Evolutionary conservation across 139 green algal species (phyloP), one percentile per base, ranked within the genome.

Genomic region (Ostreobium quekettii): DNA sequence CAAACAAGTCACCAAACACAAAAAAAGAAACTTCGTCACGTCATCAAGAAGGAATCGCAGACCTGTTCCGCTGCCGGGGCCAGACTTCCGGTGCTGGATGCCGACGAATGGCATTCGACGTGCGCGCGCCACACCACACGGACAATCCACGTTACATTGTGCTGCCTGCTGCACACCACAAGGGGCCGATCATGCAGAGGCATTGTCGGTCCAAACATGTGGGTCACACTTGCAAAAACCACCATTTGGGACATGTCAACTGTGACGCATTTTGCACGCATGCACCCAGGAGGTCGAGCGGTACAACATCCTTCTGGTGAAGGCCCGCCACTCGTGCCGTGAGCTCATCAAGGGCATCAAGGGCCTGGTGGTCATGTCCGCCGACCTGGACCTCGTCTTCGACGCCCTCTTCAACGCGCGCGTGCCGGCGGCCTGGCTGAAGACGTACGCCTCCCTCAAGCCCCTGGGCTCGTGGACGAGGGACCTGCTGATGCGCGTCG

Each of bases 331-430:
- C 36, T 73, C 26, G 58, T 91, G 85, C 67, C 48, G 67, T 57
- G 78, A 89, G 74, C 75, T 91, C 67, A 74, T 83, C 64, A 78
- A 77, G 67, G 87, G 85, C 57, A 90, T 95, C 79, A 86, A 88
- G 75, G 89, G 89, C 36, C 77, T 91, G 63, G 83, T 93, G n/a
- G 85, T 94, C 36, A 93, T 95, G 85, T 85, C 71, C 28, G 72
- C 83, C 5, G 89, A 95, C 66, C 78, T 94, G 72, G 89, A 95
- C 53, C 32, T 35, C 11, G n/a, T 93, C 36, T 89, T 89, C 66
- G 69, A 89, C 36, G 81, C 88, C 29, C 73, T 95, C 2, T 82
- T 75, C 49, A 73, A 73, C 48, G 78, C 77, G 70, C 8, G 53
- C 29, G 74, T 88, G 53, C 87, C 87, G 0, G 64, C 75, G 31